Evolutionary conservation across 768 basidiomycete genomes (phyloP), one percentile per base, ranked within the genome.

Genomic region (Phylloporus arenicola): DNA sequence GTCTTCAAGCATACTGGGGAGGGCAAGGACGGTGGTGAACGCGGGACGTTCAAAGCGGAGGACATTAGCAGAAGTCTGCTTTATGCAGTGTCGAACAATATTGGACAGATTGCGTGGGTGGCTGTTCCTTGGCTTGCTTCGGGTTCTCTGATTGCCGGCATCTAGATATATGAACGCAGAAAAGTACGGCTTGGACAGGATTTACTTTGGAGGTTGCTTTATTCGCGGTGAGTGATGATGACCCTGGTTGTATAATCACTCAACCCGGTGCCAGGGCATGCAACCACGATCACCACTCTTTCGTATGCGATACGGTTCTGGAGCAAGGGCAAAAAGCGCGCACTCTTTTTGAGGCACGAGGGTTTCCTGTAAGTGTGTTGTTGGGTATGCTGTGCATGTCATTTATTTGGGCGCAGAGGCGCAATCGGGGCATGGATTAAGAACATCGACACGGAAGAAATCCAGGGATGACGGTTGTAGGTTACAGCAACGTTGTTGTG

Each of bases 241-340:
- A 10, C 44, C 42, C 47, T 45, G 29, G 29, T 14, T 30, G 11
- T 34, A 24, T 7, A 4, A 13, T 24, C 22, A 39, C 48, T 64
- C 19, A 57, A 43, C 35, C 57, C 27, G 55, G 38, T 51, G 50
- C 11, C 45, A 95, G 93, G 96, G 16, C 96, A 98, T 64, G 87
- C 95, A 40, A 90, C 94, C 30, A 99, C 96, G 27, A 94, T 99
- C 63, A 87, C 92, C 16, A 98, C 96, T 16, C 76, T 98, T 45
- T 98, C 96, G 19, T 99, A 99, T 70, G 96, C 96, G 19, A 98
- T 99, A 69, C 84, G 96, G 16, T 99, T 98, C 74, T 99, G 96
- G 96, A 94, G 92, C 61, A 95, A 94, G 66, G 96, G 96, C 0
- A 94, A 85, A 29, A 98, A 97, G 70, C 83, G 92, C 35, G 96